Base-by-base conservation (phyloP, 345 rosid species). In the Eucalyptus leucophloia region DNA sequence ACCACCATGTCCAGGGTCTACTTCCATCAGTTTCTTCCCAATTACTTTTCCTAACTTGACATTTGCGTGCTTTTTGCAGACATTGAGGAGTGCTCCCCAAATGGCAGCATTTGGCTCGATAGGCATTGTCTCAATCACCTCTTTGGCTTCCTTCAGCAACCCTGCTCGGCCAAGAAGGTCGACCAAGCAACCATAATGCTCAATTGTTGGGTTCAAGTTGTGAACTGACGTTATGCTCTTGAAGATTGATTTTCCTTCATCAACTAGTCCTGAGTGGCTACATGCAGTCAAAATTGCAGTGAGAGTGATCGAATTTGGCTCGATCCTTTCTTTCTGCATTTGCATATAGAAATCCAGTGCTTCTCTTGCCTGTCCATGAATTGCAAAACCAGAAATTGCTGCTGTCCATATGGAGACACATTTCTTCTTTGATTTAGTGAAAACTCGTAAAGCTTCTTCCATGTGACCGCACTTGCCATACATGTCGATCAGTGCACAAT, bases 131-230 rank as follows among this genome's bases (percentile, higher is more conserved):
- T 92, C 90, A n/a, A 93, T 92, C 89, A 95, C 89, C 88, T 88
- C 77, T 82, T 89, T 91, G 18, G 96, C 95, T 92, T 94, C 95
- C 86, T 91, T 89, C 30, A 97, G 93, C 49, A 93, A 90, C 81
- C 98, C 97, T 77, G 96, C 97, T 92, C 96, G 93, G 86, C 97
- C 95, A 12, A 97, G 94, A 56, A 96, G 94, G 94, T 96, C 96
- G 89, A 95, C 97, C 94, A 97, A 90, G 92, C 98, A 95, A 15
- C 99, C 98, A 50, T 94, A 97, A 88, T 97, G 99, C 92, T 97
- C 97, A n/a, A 95, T 85, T 4, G 92, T 90, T 18, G 99, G 98
- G 34, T 89, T 93, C 91, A 95, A 85, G 86, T 88, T 87, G 88
- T 95, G 87, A 45, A 92, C 92, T 45, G 92, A 93, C 42, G 86